phyloP scores from a whole-genome alignment of 1,284 basidiomycete species.

The Dichomitus squalens region DNA sequence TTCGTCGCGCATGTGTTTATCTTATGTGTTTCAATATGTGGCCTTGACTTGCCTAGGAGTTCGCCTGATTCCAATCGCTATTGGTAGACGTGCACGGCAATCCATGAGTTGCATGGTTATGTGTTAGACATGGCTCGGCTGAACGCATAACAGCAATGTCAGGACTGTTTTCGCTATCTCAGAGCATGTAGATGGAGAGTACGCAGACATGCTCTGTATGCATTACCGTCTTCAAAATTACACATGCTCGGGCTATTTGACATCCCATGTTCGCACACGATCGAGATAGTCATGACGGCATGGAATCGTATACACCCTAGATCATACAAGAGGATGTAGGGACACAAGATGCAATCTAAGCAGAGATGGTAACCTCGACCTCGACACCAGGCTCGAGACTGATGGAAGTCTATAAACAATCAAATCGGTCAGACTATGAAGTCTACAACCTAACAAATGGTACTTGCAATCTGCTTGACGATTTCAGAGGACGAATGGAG shows the following conservation, averaged over 20 bases:
- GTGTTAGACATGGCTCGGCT: no score
- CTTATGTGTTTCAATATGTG: slow-evolving; percentile 28
- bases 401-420: slow-evolving; percentile 81
- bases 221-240: no score
- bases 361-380: slow-evolving; percentile 98
- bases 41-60: slow-evolving; percentile 17
- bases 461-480: slow-evolving; percentile 97
- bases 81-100: slow-evolving; percentile 7
- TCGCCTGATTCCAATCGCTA: neutral
- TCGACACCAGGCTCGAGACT: slow-evolving; percentile 99
- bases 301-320: slow-evolving; percentile 18
- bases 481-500: slow-evolving; percentile 98
- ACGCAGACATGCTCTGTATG: no score
- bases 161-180: no score
- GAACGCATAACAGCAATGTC: no score
- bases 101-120: no score
- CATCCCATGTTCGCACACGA: neutral
- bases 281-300: neutral
- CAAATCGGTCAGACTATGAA: neutral
- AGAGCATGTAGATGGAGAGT: no score
- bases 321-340: slow-evolving; percentile 14
- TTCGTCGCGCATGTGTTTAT: slow-evolving; percentile 23
- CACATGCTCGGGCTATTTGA: no score
- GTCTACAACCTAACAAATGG: neutral
- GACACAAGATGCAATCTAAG: slow-evolving; percentile 30